Evolutionary conservation across 352 stramenopile species (phyloP), one percentile per base, ranked within the genome.

Genomic region (Elongisporangium prolatum): DNA sequence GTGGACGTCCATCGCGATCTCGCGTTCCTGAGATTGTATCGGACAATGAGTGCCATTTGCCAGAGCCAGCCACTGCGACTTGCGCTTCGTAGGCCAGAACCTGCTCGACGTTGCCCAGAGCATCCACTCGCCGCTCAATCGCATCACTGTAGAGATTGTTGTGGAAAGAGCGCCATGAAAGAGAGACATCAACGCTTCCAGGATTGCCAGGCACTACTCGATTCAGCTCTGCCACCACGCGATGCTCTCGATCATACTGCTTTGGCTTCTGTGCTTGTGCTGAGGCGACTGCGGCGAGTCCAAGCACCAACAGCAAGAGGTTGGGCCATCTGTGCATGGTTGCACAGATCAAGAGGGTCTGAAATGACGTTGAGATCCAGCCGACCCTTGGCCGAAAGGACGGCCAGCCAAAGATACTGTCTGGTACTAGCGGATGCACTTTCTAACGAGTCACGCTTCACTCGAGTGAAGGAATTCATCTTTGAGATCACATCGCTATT

Each of bases 61-160:
- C 76, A n/a, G 64, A 67, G 3, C 78, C 77, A 1, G 75, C 78
- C 44, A 72, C 50, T 1, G 75, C 61, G 49, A 74, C 80, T 54
- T 90, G 78, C 48, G 72, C 54, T 62, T 90, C 80, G 47, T 90
- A 90, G 18, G 64, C 68, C 21, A 74, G 48, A 10, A 86, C 71
- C 7, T 64, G 38, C 24, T 78, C 69, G 24, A 58, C 21, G 44
- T 63, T 68, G 16, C 64, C 57, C 20, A 64, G 20, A 10, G 50
- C 54, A 0, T 56, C 57, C 56, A 34, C 51, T 61, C n/a, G 55
- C 48, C 17, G 28, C 47, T 20, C 63, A 38, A n/a, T 20, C 2
- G 21, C 61, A n/a, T 60, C 48, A 21, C 25, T 34, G 25, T 66
- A 48, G 10, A 69, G 54, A 4, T 16, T 21, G 38, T 78, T 75